A percentile compares a stretch with the other conserved stretches of the same genome.
These are phyloP conservation scores for Exophiala sp. DNA, from an alignment of 2,329 filamentous ascomycete genomes.

Conservation along the genomic window DNA sequence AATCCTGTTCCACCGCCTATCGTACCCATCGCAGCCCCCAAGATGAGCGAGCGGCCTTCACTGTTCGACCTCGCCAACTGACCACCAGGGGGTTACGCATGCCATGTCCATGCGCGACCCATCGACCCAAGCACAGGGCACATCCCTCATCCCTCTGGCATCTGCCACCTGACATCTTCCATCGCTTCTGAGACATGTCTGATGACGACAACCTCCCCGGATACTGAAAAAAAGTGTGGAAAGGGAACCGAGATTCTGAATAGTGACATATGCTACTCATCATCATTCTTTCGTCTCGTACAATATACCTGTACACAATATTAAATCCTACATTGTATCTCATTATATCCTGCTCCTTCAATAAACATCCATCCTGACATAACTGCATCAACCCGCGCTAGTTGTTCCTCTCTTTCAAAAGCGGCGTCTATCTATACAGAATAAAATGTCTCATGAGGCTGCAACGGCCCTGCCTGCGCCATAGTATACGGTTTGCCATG, in stretches of 20 bases:
- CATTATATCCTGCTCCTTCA: not conserved
- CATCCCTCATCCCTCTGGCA: too few relatives aligned
- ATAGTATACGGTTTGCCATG: slow-evolving; percentile 47
- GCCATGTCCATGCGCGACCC: not conserved
- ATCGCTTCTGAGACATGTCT: not conserved
- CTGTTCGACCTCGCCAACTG: not conserved
- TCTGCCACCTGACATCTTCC: too few relatives aligned
- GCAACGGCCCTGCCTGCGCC: slow-evolving; percentile 29
- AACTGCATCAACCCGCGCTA: too few relatives aligned
- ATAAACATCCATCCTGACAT: too few relatives aligned
- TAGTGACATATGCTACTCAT: not conserved
- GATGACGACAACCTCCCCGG: not conserved
- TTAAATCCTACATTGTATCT: not conserved
- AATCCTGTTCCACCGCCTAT: slow-evolving; percentile 13
- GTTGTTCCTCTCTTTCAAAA: too few relatives aligned
- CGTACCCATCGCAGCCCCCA: not conserved
- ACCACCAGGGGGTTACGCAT: not conserved
- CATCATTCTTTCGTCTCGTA: not conserved
- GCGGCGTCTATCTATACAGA: slow-evolving; percentile 21
- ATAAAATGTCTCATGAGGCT: slow-evolving; percentile 21
- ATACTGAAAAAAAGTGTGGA: not conserved
- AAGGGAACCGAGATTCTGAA: too few relatives aligned
- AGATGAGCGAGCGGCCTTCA: not conserved
- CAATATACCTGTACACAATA: too few relatives aligned
- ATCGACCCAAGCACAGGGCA: not conserved